Percentiles rank a stretch among this genome's conserved stretches.
These are phyloP conservation scores for Ailanthus altissimus DNA, from an alignment of 345 rosid species.

Conservation along the genomic window DNA sequence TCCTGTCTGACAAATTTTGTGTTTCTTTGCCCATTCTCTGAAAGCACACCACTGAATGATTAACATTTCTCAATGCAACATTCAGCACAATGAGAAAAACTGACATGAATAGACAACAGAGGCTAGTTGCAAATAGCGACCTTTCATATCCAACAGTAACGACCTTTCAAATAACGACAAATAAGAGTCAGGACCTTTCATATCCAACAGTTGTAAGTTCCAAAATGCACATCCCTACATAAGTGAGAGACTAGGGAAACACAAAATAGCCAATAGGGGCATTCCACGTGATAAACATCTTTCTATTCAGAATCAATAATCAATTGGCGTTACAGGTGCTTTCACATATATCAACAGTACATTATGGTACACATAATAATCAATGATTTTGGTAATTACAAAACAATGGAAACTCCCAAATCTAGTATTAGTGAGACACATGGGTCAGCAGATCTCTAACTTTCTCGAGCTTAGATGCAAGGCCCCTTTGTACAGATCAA, in stretches of 20 bases:
- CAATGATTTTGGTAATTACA: slow-evolving; percentile 20
- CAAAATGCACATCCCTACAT: background rate
- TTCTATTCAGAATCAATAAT: background rate
- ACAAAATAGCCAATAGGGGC: background rate
- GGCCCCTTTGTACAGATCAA: slow-evolving; percentile 17
- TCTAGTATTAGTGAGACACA: background rate
- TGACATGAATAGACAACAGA: too few relatives aligned
- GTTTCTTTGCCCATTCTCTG: too few relatives aligned
- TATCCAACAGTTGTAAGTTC: background rate
- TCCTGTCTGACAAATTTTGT: too few relatives aligned
- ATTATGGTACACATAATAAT: slow-evolving; percentile 22
- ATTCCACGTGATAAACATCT: background rate
- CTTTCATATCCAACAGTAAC: background rate
- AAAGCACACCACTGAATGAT: too few relatives aligned
- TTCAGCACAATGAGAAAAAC: too few relatives aligned
- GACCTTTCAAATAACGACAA: too few relatives aligned
- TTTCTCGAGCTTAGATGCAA: background rate
- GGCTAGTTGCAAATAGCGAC: background rate
- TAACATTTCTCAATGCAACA: too few relatives aligned
- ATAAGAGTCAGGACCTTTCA: too few relatives aligned
- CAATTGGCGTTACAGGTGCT: background rate
- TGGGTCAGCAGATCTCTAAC: background rate
- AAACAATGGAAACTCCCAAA: slow-evolving; percentile 6
- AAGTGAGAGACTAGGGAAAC: background rate
- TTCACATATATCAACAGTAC: slow-evolving; percentile 10